phyloP scores from a whole-genome alignment of 495 filamentous ascomycete genomes.

The Chaetomium fimeti region DNA sequence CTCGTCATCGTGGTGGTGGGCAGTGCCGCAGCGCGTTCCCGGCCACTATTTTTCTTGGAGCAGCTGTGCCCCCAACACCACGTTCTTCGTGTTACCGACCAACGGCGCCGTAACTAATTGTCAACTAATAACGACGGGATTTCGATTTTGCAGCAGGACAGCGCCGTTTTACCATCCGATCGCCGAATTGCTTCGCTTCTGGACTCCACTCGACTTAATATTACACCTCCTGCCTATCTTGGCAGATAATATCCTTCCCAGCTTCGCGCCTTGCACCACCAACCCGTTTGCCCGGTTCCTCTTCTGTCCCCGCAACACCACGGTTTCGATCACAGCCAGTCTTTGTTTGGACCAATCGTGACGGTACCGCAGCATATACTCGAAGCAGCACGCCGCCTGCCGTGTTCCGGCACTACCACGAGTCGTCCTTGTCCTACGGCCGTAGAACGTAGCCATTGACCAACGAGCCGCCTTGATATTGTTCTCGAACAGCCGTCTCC shows the following conservation, averaged over 20 bases:
- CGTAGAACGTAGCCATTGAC: slow-evolving; percentile 13
- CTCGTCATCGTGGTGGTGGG: slow-evolving; percentile 18
- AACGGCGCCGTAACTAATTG: neutral
- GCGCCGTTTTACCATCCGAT: neutral
- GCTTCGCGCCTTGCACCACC: neutral
- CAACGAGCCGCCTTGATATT: slow-evolving; percentile 14
- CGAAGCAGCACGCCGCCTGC: slow-evolving; percentile 10
- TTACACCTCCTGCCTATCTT: slow-evolving; percentile 16
- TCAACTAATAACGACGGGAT: neutral
- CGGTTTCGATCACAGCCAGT: neutral
- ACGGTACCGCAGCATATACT: neutral
- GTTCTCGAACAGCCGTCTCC: slow-evolving; percentile 8
- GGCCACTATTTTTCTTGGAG: slow-evolving; percentile 8
- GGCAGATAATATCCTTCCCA: slow-evolving; percentile 7
- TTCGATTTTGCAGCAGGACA: neutral
- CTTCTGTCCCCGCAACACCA: slow-evolving; percentile 4
- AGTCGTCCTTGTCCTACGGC: slow-evolving; percentile 15
- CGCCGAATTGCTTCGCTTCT: neutral
- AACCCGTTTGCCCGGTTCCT: neutral
- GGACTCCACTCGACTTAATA: slow-evolving; percentile 9
- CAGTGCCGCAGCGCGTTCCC: slow-evolving; percentile 16
- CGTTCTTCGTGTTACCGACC: neutral
- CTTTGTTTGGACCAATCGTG: neutral
- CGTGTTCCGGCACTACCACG: neutral
- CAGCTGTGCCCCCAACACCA: slow-evolving; percentile 3